Evolutionary conservation across 2,329 filamentous ascomycete species (phyloP), one percentile per base, ranked within the genome.

Genomic region (Apiospora rasikravindrae): DNA sequence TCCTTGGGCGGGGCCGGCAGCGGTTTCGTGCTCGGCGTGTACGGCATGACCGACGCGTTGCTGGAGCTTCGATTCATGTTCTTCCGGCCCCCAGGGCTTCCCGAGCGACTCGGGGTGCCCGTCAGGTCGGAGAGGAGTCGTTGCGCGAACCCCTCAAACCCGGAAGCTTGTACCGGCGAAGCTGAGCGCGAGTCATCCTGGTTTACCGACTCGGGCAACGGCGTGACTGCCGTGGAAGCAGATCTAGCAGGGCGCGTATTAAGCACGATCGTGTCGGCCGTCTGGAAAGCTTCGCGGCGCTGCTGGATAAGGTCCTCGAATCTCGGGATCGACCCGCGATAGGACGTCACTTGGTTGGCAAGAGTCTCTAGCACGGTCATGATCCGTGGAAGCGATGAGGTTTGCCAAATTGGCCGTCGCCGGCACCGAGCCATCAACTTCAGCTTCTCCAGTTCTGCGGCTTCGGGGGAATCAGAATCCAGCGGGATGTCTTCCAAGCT

Each of bases 291-390:
- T 73, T 91, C 88, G 6, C 90, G 89, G 16, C 86, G 90, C 80
- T 88, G 90, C 82, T 87, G 91, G 4, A 95, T 83, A 2, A 95
- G 85, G 49, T 93, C 90, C 69, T 94, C 91, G 78, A 95, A 95
- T 49, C 93, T 89, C 0, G 92, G 89, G 8, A 95, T 87, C 7
- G 89, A 88, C 67, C 85, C 84, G 70, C 90, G 88, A 83, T 92
- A 94, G 1, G 83, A 83, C 19, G 85, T 81, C 16, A 93, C 87
- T 78, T 94, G 90, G 33, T 89, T 86, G 14, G 89, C 87, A 0
- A 95, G 85, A 8, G 81, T 82, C 74, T 90, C 87, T 0, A 95
- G 81, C 29, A 91, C 84, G 1, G 81, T 80, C 19, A 93, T 84
- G 4, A 94, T 84, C 42, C 85, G 85, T 26, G 86, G 88, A 26